Evolutionary conservation across 1,284 basidiomycete genomes (phyloP), one percentile per base, ranked within the genome.

Genomic region (Ustilago curta): DNA sequence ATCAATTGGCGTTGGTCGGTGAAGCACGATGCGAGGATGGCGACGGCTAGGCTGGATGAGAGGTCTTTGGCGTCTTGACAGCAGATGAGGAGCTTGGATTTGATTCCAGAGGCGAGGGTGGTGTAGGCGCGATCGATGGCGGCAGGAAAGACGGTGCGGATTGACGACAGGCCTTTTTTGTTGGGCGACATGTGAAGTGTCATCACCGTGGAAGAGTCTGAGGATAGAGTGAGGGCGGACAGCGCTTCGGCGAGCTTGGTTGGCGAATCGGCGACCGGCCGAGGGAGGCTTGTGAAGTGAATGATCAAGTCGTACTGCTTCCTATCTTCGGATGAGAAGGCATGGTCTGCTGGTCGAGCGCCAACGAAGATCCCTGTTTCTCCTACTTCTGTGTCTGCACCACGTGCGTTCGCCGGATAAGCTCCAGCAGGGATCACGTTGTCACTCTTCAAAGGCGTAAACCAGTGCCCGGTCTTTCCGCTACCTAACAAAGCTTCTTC

Each of bases 1-100:
- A 81, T 44, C 8, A 78, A 51, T 1, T 27, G 25, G 42, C 70
- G 75, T 23, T 69, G 37, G 44, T 77, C 67, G 86, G 87, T 74
- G 79, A 83, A 77, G 59, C 59, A 76, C 8, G 61, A 48, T 4
- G 61, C 69, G 0, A 76, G 72, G 40, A 79, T 47, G 16, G 70
- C 70, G 4, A 76, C 72, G 35, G 64, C 59, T 8, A 76, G 44
- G 12, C 74, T 66, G 21, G 63, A 66, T 8, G 71, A 60, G 3
- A 70, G 59, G 37, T 81, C 70, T 49, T 59, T 60, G n/a, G 60
- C 73, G 14, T 65, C 50, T 9, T 59, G 60, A 54, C 71, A 70
- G 48, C 68, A 72, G 11, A 79, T 19, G 11, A 78, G 64, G 8
- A 76, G 37, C 49, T 37, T 61, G 3, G 23, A 14, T 12, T 25